phyloP scores from a whole-genome alignment of 2,329 filamentous ascomycete species.

The Penicillium nordicum region DNA sequence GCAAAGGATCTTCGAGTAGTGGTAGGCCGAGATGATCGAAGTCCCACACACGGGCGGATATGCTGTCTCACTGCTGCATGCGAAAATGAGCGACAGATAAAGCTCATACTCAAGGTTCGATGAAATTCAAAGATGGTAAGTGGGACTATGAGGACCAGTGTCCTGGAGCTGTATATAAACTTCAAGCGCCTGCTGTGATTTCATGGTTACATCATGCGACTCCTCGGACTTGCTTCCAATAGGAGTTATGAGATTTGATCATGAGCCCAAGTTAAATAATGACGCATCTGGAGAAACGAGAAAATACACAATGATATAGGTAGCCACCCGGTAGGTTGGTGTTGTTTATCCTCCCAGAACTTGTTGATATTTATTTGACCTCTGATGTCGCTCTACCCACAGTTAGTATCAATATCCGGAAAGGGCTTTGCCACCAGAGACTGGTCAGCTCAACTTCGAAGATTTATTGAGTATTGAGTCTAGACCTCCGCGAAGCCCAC shows the following conservation, averaged over 20 bases:
- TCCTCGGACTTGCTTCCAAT: background rate
- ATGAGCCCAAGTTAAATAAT: background rate
- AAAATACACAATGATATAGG: background rate
- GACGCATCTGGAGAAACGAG: background rate
- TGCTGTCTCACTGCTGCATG: background rate
- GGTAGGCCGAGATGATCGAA: background rate
- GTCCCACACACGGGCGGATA: background rate
- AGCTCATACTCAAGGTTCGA: background rate
- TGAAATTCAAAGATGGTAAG: too few species aligned
- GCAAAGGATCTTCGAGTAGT: background rate
- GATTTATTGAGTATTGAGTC: too few species aligned
- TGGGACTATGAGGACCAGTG: background rate
- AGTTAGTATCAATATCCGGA: too few species aligned
- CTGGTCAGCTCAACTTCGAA: too few species aligned
- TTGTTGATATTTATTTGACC: background rate
- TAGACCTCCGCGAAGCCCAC: too few species aligned
- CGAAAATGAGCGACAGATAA: background rate
- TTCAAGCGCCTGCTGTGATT: background rate
- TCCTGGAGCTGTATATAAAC: background rate
- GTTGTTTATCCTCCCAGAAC: background rate
- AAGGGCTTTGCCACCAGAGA: too few species aligned
- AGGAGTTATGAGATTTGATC: background rate
- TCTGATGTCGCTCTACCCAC: too few species aligned
- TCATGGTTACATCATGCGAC: constrained; percentile 2
- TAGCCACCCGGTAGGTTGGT: background rate